These are phyloP conservation scores for Orbilia quercus DNA, from an alignment of 2,329 filamentous ascomycete genomes.

Conservation along the genomic window DNA sequence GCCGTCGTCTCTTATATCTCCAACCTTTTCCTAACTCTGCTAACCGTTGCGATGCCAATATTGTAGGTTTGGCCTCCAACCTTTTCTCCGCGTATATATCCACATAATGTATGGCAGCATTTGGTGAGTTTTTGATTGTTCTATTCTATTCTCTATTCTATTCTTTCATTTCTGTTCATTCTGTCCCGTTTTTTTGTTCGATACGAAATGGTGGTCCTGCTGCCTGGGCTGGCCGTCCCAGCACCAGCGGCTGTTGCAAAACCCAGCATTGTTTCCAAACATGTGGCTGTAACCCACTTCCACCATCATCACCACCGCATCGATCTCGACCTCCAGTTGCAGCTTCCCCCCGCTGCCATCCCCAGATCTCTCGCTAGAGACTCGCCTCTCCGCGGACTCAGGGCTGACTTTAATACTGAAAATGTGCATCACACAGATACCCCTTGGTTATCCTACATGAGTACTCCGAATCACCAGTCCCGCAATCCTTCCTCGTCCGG, in stretches of 20 bases:
- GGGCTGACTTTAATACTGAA: conserved; percentile 29
- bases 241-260: conserved; percentile 43
- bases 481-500: conserved; percentile 36
- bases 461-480: conserved; percentile 31
- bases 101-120: conserved; percentile 56
- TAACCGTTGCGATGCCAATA: conserved; percentile 39
- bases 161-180: neutral
- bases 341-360: conserved; percentile 14
- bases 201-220: conserved; percentile 38
- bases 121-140: conserved; percentile 53
- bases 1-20: conserved; percentile 40
- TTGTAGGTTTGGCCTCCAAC: conserved; percentile 44
- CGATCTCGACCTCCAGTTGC: conserved; percentile 25
- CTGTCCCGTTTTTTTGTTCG: neutral
- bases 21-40: conserved; percentile 29
- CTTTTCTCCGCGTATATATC: conserved; percentile 52
- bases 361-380: conserved; percentile 47
- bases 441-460: conserved; percentile 56
- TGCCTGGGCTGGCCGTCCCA: conserved; percentile 9
- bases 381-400: conserved; percentile 28
- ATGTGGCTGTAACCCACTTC: conserved; percentile 46
- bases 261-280: conserved; percentile 42
- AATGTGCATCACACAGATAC: conserved; percentile 45
- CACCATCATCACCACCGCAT: conserved; percentile 45
- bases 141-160: too few relatives aligned